Conservation (phyloP, 2,329 filamentous ascomycete species). For the Alternaria arborescens region DNA sequence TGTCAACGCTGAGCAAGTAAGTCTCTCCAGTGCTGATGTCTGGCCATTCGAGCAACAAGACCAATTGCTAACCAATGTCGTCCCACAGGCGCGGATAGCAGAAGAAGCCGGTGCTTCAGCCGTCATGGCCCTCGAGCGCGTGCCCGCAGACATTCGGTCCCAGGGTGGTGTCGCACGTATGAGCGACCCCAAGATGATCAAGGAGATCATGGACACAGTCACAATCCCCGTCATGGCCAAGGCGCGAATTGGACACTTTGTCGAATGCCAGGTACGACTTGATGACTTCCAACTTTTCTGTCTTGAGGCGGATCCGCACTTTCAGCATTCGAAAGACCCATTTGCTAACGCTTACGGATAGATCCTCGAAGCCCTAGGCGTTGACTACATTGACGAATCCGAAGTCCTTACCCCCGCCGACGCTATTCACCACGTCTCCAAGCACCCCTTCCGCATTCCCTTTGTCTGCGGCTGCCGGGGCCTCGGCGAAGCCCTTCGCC, state of each 20-base stretch:
- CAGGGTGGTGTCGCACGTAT: constrained; percentile 96
- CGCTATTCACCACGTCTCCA: constrained; percentile 88
- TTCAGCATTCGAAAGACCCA: background rate
- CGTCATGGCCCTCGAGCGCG: constrained; percentile 98
- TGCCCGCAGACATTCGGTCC: constrained; percentile 92
- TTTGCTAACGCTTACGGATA: constrained; percentile 44
- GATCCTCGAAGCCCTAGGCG: constrained; percentile 92
- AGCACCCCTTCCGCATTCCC: constrained; percentile 80
- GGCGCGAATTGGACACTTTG: constrained; percentile 95
- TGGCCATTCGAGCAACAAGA: background rate
- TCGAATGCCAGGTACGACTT: constrained; percentile 80
- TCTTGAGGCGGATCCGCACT: background rate
- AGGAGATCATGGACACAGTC: constrained; percentile 91
- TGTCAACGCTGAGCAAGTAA: constrained; percentile 82
- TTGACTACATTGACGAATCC: constrained; percentile 98
- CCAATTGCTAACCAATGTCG: constrained; percentile 19
- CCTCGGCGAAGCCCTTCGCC: constrained; percentile 88
- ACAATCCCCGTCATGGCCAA: constrained; percentile 99
- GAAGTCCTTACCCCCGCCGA: constrained; percentile 98
- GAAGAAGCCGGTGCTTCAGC: constrained; percentile 95
- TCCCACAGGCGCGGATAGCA: constrained; percentile 81
- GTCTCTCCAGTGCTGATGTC: constrained; percentile 7
- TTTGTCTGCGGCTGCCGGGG: constrained; percentile 98
- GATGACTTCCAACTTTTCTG: background rate
- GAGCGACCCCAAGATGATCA: constrained; percentile 94